phyloP scores from a whole-genome alignment of 495 filamentous ascomycete genomes.

The Penicillium roqueforti region DNA sequence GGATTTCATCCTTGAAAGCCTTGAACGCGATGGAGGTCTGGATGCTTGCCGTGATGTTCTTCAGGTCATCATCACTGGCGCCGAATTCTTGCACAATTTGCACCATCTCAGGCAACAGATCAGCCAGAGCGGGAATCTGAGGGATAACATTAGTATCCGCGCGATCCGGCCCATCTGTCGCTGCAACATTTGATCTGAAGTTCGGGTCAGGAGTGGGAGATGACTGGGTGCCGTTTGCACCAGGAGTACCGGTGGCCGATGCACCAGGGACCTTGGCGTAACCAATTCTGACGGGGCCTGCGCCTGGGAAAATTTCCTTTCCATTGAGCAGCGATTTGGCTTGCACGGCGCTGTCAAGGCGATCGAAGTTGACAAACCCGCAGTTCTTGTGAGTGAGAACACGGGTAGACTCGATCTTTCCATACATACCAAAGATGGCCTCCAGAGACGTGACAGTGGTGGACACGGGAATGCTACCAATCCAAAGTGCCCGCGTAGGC shows the following conservation, averaged over 20 bases:
- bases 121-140: slow-evolving; percentile 64
- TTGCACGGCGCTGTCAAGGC: slow-evolving; percentile 79
- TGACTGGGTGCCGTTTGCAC: slow-evolving; percentile 76
- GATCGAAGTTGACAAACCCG: slow-evolving; percentile 97
- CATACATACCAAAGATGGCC: slow-evolving; percentile 87
- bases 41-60: slow-evolving; percentile 67
- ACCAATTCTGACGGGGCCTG: slow-evolving; percentile 89
- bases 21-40: slow-evolving; percentile 70
- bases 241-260: slow-evolving; percentile 72
- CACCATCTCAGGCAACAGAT: slow-evolving; percentile 76
- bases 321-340: slow-evolving; percentile 85
- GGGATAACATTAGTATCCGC: slow-evolving; percentile 50
- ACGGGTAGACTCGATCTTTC: slow-evolving; percentile 84
- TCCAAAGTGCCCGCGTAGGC: slow-evolving; percentile 91
- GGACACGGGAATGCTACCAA: slow-evolving; percentile 95
- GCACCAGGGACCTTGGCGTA: slow-evolving; percentile 94
- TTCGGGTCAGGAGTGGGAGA: slow-evolving; percentile 89
- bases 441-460: slow-evolving; percentile 90
- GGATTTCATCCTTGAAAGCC: slow-evolving; percentile 75
- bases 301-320: slow-evolving; percentile 97
- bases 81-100: slow-evolving; percentile 87
- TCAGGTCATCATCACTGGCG: slow-evolving; percentile 73
- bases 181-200: slow-evolving; percentile 28
- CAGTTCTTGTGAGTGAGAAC: slow-evolving; percentile 99
- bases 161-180: slow-evolving; percentile 34